Conservation (phyloP, 2,329 filamentous ascomycete genomes). For the Orbilia brochopaga region DNA sequence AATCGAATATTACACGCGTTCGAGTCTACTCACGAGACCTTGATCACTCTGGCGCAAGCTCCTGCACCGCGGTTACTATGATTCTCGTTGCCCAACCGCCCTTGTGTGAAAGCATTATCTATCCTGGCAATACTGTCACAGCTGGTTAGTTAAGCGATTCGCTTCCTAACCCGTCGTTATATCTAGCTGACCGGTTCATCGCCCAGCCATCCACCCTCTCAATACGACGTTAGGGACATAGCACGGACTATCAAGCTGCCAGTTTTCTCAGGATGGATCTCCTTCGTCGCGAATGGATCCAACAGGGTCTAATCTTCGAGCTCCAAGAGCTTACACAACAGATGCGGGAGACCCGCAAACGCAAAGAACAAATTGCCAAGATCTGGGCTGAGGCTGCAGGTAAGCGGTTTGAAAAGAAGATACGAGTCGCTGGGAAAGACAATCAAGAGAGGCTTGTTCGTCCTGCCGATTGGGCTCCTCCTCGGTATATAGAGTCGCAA, state of each 20-base stretch:
- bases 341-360: slow-evolving; percentile 5
- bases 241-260: background rate
- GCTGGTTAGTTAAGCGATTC: too few relatives aligned
- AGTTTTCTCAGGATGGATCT: slow-evolving; percentile 23
- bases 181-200: background rate
- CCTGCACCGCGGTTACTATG: too few relatives aligned
- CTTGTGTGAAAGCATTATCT: too few relatives aligned
- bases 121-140: too few relatives aligned
- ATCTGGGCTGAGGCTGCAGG: background rate
- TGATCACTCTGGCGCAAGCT: too few relatives aligned
- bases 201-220: background rate
- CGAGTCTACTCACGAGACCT: too few relatives aligned
- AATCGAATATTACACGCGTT: too few relatives aligned
- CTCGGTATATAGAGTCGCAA: slow-evolving; percentile 26
- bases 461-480: slow-evolving; percentile 25
- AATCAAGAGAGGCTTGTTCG: slow-evolving; percentile 18
- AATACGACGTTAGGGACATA: background rate
- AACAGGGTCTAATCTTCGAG: slow-evolving; percentile 28
- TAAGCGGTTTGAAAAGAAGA: background rate
- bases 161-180: too few relatives aligned
- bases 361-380: background rate
- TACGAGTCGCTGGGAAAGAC: background rate
- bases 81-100: too few relatives aligned
- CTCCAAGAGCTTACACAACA: slow-evolving; percentile 15
- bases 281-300: slow-evolving; percentile 28